Evolutionary conservation across 495 filamentous ascomycete genomes (phyloP), one percentile per base, ranked within the genome.

Genomic region (Opeltia flavorubescens): DNA sequence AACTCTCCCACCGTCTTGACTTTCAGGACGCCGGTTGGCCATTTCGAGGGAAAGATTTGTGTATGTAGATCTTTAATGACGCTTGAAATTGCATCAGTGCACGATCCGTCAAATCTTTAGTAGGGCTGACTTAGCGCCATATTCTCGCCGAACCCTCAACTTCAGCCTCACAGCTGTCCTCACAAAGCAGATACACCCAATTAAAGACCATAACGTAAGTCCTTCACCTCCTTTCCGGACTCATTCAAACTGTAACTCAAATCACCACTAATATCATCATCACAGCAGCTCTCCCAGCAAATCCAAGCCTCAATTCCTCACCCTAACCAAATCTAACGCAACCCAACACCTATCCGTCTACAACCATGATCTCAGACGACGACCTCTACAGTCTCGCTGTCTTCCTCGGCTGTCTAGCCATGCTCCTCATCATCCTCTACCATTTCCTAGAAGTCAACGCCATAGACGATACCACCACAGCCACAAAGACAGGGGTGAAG

Each of bases 371-470:
- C 62, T 80, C 83, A 65, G 85, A 91, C 78, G 67, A 79, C 52
- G 81, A 87, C 45, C 77, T 91, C 56, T 74, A 74, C 65, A 53
- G 53, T 24, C 80, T 99, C 20, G 89, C 91, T 64, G 80, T 94
- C 60, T 89, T 95, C 65, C 84, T 96, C 47, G 91, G 93, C 66
- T 87, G 79, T 34, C 73, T 80, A 27, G 77, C 91, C 55, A 91
- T 95, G 88, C 76, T 95, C 45, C 76, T 99, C 52, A 95, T 94
- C 40, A 78, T 96, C 36, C 66, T 95, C 17, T 96, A 96, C 73
- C 87, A 95, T 67, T 96, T 93, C 71, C 81, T 99, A 55, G 89
- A 95, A 59, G 78, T 95, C 70, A 98, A 98, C 62, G 78, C 88
- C 28, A 66, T 71, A 50, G 77, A 85, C 38, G 72, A 74, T 23